Percentiles rank a stretch among this genome's conserved stretches.
phyloP scores from a whole-genome alignment of 305 asterid species.

The Fraxinus nigra region DNA sequence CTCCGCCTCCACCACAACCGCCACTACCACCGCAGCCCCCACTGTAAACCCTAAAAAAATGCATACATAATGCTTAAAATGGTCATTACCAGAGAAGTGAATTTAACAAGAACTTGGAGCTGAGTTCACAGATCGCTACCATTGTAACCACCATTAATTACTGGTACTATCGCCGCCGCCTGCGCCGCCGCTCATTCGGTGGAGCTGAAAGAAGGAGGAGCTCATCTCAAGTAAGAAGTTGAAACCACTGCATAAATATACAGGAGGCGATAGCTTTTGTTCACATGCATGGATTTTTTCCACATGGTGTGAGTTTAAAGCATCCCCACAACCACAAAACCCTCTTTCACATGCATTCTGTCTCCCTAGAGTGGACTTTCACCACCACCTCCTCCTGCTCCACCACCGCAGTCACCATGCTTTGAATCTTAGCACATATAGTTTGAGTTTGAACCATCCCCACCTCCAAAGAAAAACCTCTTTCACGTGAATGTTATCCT shows the following conservation, averaged over 20 bases:
- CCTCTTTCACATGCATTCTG: slow-evolving; percentile 49
- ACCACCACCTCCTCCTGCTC: not conserved
- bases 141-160: not conserved
- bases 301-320: slow-evolving; percentile 40
- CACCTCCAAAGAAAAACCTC: not conserved
- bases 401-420: slow-evolving; percentile 22
- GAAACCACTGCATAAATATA: slow-evolving; percentile 3
- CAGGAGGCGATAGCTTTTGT: slow-evolving; percentile 5
- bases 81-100: slow-evolving; percentile 27
- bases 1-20: slow-evolving; percentile 12
- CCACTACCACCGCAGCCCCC: slow-evolving; percentile 1
- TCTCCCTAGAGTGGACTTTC: slow-evolving; percentile 34
- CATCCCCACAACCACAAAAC: slow-evolving; percentile 26
- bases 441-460: not conserved
- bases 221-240: slow-evolving; percentile 28
- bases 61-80: slow-evolving; percentile 17
- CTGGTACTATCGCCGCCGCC: slow-evolving; percentile 10
- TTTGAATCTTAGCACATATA: slow-evolving; percentile 5
- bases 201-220: slow-evolving; percentile 28
- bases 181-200: slow-evolving; percentile 29
- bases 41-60: not conserved
- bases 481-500: not conserved
- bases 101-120: slow-evolving; percentile 6
- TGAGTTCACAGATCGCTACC: slow-evolving; percentile 4
- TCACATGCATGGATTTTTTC: slow-evolving; percentile 52